Evolutionary conservation across 2,329 filamentous ascomycete genomes (phyloP), one percentile per base, ranked within the genome.

Genomic region (Karstenula rhodostoma): DNA sequence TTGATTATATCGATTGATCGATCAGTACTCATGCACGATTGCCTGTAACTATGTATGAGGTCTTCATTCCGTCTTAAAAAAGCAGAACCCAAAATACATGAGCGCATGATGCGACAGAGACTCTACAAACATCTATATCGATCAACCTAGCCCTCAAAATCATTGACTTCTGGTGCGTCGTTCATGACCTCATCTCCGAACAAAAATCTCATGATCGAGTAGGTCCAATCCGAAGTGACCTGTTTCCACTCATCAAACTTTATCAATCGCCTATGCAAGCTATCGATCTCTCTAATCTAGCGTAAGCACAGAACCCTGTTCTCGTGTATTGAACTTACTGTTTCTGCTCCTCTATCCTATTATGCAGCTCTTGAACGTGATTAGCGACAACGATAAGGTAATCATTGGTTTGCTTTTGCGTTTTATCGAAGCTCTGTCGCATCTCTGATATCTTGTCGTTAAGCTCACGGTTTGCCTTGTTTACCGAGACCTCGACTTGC

Each of bases 281-380:
- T n/a, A 29, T 51, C 32, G 10, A 51, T 51, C 23, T 37, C 29
- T 51, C 37, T 29, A 10, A 37, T 51, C n/a, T 4, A 17, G 8
- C 27, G 4, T 29, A n/a, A n/a, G n/a, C n/a, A n/a, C n/a, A n/a
- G n/a, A n/a, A n/a, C n/a, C n/a, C n/a, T n/a, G n/a, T n/a, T n/a
- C n/a, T n/a, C n/a, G n/a, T n/a, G n/a, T n/a, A n/a, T n/a, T n/a
- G n/a, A n/a, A n/a, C n/a, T n/a, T 37, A 51, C 48, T 7, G 7
- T 29, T 51, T 29, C 22, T 51, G 48, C 48, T 51, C 48, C 48
- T 51, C 37, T 13, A 51, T 29, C 10, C 48, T 51, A 29, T 51
- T 19, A 15, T 51, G 29, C 7, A 51, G 32, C 32, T 51, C 48
- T 6, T 37, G 6, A 7, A 51, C 48, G 29, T 51, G 48, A 37